Evolutionary conservation across 2,329 filamentous ascomycete genomes (phyloP).

Genomic region (Botrytis paeoniae): DNA sequence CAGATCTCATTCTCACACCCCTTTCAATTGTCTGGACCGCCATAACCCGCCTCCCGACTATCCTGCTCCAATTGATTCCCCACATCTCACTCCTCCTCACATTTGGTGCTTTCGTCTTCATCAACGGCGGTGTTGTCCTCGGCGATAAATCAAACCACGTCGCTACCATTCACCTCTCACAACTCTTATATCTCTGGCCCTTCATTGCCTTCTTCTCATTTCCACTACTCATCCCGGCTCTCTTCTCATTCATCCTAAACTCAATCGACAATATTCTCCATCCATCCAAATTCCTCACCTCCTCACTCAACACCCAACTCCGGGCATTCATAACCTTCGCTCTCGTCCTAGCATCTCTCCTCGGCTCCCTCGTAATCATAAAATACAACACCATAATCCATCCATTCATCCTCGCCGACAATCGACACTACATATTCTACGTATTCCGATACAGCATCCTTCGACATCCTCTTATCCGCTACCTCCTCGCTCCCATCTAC

Average conservation of each 20-base stretch:
- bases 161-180: constrained; percentile 81
- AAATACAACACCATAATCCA: constrained; percentile 90
- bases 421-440: constrained; percentile 97
- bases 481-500: constrained; percentile 68
- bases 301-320: neutral
- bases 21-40: constrained; percentile 61
- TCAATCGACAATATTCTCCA: constrained; percentile 29
- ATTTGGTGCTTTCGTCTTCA: constrained; percentile 74
- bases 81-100: constrained; percentile 60
- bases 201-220: constrained; percentile 87
- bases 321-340: neutral
- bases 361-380: constrained; percentile 47
- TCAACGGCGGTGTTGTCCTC: constrained; percentile 90
- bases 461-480: constrained; percentile 60
- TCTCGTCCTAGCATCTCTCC: neutral
- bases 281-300: constrained; percentile 34
- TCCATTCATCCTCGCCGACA: constrained; percentile 93
- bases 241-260: constrained; percentile 42
- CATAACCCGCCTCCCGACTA: constrained; percentile 48
- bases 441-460: constrained; percentile 82
- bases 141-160: constrained; percentile 95
- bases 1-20: constrained; percentile 55
- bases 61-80: constrained; percentile 45
- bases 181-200: constrained; percentile 95
- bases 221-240: constrained; percentile 63